A percentile compares a stretch with the other conserved stretches of the same genome.
These are phyloP conservation scores for Ramaria sp. DNA, from an alignment of 768 basidiomycete genomes.

Conservation along the genomic window DNA sequence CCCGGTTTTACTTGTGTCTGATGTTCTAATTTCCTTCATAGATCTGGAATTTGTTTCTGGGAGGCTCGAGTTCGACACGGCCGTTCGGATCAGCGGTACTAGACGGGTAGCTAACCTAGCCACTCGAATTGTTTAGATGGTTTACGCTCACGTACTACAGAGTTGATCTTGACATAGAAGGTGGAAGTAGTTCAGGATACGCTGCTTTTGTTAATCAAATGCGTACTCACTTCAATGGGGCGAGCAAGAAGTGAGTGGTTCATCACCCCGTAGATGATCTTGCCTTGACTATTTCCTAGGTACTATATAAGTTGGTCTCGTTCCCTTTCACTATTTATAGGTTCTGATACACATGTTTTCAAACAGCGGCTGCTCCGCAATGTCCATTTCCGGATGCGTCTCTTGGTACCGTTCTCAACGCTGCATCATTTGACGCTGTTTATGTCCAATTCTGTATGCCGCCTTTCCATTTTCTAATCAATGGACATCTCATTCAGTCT, in stretches of 20 bases:
- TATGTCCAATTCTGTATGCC: constrained; percentile 53
- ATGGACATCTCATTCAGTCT: neutral
- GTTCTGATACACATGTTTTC: too few relatives aligned
- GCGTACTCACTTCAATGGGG: constrained; percentile 37
- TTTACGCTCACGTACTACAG: constrained; percentile 11
- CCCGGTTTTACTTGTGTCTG: neutral
- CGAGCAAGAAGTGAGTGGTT: constrained; percentile 39
- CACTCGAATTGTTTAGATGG: neutral
- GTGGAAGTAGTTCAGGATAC: constrained; percentile 42
- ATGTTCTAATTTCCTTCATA: neutral
- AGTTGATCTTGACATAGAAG: constrained; percentile 68
- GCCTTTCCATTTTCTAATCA: constrained; percentile 11
- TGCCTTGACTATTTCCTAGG: neutral
- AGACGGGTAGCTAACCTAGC: constrained; percentile 41
- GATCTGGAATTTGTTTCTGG: constrained; percentile 66
- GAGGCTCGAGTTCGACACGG: constrained; percentile 47
- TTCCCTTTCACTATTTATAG: neutral
- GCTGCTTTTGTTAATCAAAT: constrained; percentile 46
- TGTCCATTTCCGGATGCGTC: constrained; percentile 63
- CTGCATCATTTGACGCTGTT: constrained; percentile 57
- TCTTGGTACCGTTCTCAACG: constrained; percentile 47
- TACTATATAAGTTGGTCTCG: constrained; percentile 2
- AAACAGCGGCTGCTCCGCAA: constrained; percentile 37
- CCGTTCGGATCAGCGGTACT: constrained; percentile 65
- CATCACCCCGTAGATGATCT: neutral